Conservation (phyloP, 805 yeast genomes). For the Trichomonascus vanleenenianus region DNA sequence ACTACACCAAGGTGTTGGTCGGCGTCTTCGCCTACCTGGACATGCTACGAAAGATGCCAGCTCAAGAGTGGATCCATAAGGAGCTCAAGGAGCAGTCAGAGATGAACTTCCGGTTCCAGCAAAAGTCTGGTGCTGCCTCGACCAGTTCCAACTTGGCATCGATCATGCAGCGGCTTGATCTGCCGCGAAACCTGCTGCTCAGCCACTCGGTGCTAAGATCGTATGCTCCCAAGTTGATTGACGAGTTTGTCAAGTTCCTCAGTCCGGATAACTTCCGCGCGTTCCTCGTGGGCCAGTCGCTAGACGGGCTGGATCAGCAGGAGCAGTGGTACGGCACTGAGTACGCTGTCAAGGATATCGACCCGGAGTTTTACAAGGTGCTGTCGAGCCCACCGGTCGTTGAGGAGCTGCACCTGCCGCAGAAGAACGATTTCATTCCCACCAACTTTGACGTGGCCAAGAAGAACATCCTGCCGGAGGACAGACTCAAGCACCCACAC, state of each 20-base stretch:
- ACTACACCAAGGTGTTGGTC: slow-evolving; percentile 54
- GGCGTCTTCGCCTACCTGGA: slow-evolving; percentile 67
- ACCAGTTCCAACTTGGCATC: slow-evolving; percentile 67
- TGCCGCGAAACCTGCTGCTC: slow-evolving; percentile 61
- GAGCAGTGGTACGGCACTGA: slow-evolving; percentile 94
- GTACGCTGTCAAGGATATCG: slow-evolving; percentile 44
- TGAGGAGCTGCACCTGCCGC: slow-evolving; percentile 48
- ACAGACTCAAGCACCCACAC: slow-evolving; percentile 48
- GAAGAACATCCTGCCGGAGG: slow-evolving; percentile 26
- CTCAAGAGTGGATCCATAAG: slow-evolving; percentile 72
- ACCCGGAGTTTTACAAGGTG: slow-evolving; percentile 30
- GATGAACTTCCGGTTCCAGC: slow-evolving; percentile 70
- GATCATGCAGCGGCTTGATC: slow-evolving; percentile 44
- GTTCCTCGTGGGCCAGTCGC: slow-evolving; percentile 44
- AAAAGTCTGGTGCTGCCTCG: slow-evolving; percentile 61
- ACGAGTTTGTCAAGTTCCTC: slow-evolving; percentile 42
- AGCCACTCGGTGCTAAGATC: slow-evolving; percentile 48
- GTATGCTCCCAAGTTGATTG: slow-evolving; percentile 49
- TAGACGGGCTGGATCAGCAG: slow-evolving; percentile 38
- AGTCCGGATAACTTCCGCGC: slow-evolving; percentile 54
- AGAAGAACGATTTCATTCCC: slow-evolving; percentile 74
- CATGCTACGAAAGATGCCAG: slow-evolving; percentile 47
- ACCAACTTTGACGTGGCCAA: slow-evolving; percentile 59
- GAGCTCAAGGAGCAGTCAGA: slow-evolving; percentile 65
- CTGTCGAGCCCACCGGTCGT: slow-evolving; percentile 23